Percentiles rank a stretch among this genome's conserved stretches.
Evolutionary conservation across 1,139 yeast genomes (phyloP).

Genomic region (Diutina rugosa): DNA sequence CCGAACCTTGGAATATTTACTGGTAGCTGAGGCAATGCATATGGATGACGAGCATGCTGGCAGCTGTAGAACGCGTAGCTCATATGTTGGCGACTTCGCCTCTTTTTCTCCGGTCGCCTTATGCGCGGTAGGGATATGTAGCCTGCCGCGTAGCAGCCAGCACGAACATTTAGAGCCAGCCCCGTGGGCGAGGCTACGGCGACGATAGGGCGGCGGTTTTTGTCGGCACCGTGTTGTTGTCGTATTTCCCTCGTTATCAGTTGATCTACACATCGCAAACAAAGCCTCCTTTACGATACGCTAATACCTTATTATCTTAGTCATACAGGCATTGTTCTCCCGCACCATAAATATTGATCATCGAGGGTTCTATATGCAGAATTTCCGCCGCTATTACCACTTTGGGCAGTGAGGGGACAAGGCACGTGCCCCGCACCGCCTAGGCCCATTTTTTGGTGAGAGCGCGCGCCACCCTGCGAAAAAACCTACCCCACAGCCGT

Average conservation of each 20-base stretch:
- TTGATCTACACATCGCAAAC: background rate
- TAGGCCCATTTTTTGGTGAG: background rate
- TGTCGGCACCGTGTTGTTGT: background rate
- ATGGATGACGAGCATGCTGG: background rate
- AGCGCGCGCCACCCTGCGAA: background rate
- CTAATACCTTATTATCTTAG: background rate
- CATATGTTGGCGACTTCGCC: background rate
- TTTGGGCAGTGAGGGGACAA: background rate
- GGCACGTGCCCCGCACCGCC: background rate
- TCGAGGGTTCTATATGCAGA: background rate
- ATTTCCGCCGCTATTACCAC: background rate
- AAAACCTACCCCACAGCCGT: background rate
- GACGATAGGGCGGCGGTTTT: background rate
- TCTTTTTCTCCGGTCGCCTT: background rate
- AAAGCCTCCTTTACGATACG: background rate
- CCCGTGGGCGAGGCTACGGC: background rate
- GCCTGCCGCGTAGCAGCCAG: background rate
- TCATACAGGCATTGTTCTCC: background rate
- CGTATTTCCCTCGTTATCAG: background rate
- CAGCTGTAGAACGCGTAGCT: background rate
- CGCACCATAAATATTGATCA: background rate
- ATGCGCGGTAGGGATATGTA: background rate
- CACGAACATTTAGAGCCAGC: background rate
- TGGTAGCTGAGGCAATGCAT: background rate
- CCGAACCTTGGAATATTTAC: no score